Evolutionary conservation across 2,329 filamentous ascomycete genomes (phyloP).

Genomic region (Zarea fungicola): DNA sequence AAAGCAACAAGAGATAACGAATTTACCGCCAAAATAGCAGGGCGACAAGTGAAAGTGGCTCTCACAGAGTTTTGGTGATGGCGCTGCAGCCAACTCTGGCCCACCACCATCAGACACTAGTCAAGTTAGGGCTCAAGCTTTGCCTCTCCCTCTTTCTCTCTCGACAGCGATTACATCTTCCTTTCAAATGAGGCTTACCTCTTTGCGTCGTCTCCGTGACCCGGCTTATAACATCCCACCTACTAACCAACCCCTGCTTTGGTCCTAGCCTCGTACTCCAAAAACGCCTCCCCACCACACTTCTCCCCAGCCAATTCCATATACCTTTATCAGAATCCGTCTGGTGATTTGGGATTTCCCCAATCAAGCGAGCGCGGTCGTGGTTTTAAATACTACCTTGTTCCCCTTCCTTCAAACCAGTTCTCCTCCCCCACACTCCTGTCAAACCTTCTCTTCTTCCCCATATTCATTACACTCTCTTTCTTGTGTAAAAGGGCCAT

Average conservation of each 20-base stretch:
- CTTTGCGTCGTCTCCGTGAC: background rate
- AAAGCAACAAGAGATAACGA: background rate
- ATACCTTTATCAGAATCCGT: background rate
- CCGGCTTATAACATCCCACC: no score
- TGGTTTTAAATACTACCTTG: slow-evolving; percentile 9
- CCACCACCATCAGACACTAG: slow-evolving; percentile 6
- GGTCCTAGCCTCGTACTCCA: slow-evolving; percentile 5
- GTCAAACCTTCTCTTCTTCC: background rate
- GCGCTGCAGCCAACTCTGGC: slow-evolving; percentile 1
- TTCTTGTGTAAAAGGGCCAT: background rate
- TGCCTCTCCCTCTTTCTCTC: background rate
- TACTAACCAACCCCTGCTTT: slow-evolving; percentile 5
- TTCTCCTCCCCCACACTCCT: slow-evolving; percentile 4
- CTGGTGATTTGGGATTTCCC: background rate
- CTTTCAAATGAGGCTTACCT: background rate
- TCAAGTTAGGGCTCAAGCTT: slow-evolving; percentile 1
- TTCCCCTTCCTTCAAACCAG: background rate
- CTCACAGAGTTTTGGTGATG: slow-evolving; percentile 8
- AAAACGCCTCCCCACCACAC: background rate
- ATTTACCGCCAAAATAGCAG: background rate
- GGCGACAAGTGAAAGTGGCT: background rate
- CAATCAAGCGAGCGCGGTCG: background rate
- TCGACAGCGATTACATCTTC: background rate
- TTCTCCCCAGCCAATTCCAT: background rate
- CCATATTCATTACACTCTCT: background rate